Percentiles rank a stretch among this genome's conserved stretches.
Conservation (phyloP, 2,329 filamentous ascomycete species). For the Colletotrichum spinosum region DNA sequence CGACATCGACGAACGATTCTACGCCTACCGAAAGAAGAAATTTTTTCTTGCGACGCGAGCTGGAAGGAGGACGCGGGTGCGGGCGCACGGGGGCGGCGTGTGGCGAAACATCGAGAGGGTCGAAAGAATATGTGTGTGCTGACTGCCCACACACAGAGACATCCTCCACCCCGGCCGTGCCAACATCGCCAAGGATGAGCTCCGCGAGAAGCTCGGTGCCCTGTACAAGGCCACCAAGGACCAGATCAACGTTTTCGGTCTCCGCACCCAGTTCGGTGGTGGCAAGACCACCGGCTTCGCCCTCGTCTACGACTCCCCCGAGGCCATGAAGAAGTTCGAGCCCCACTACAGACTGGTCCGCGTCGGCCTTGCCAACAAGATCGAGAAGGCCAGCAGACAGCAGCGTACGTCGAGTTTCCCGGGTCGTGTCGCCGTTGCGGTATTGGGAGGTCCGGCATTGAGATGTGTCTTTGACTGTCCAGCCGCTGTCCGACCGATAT, state of each 20-base stretch:
- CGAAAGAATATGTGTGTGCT: slow-evolving; percentile 6
- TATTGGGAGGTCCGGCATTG: neutral
- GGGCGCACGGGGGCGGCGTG: neutral
- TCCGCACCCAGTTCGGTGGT: slow-evolving; percentile 98
- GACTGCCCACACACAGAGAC: slow-evolving; percentile 72
- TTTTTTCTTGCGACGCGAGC: neutral
- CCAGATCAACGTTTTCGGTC: slow-evolving; percentile 97
- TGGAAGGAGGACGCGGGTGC: slow-evolving; percentile 3
- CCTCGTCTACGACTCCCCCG: slow-evolving; percentile 96
- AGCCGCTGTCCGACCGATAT: slow-evolving; percentile 15
- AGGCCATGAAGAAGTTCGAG: slow-evolving; percentile 99
- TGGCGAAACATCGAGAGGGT: neutral
- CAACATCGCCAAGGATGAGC: slow-evolving; percentile 99
- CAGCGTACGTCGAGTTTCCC: slow-evolving; percentile 81
- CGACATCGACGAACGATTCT: neutral
- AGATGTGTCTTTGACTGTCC: slow-evolving; percentile 23
- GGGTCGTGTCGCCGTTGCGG: neutral
- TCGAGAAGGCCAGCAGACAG: slow-evolving; percentile 97
- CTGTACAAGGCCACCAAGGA: slow-evolving; percentile 99
- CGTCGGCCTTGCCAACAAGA: slow-evolving; percentile 91
- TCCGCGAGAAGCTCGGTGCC: slow-evolving; percentile 92
- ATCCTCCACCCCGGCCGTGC: slow-evolving; percentile 98
- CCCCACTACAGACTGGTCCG: slow-evolving; percentile 96
- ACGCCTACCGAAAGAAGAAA: neutral
- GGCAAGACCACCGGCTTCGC: slow-evolving; percentile 99